A percentile compares a stretch with the other conserved stretches of the same genome.
Conservation (phyloP, 495 filamentous ascomycete species). For the Xylaria flabelliformis region DNA sequence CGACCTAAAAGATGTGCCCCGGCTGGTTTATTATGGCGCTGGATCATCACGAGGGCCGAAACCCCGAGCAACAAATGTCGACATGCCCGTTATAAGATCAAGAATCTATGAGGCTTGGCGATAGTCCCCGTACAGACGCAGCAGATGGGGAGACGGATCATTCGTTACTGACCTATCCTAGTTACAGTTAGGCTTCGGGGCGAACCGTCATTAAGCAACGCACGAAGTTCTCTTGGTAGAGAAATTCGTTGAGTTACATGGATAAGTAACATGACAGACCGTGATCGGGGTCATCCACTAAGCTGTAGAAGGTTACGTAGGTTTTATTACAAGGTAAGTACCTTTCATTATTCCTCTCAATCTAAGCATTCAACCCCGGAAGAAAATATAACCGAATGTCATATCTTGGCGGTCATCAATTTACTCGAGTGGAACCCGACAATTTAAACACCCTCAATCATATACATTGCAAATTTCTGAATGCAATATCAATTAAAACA, state of each 20-base stretch:
- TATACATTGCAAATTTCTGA: conserved; percentile 7
- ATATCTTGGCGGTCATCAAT: not conserved
- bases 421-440: not conserved
- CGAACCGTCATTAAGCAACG: not conserved
- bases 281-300: not conserved
- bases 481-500: conserved; percentile 30
- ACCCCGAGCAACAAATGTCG: not conserved
- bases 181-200: not conserved
- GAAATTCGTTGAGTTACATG: not conserved
- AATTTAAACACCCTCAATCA: not conserved
- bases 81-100: not conserved
- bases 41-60: not conserved
- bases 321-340: not conserved
- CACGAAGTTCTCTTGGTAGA: not conserved
- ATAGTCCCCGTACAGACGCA: not conserved
- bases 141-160: not conserved
- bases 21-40: not conserved
- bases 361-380: not conserved
- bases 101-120: not conserved
- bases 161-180: not conserved
- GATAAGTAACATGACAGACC: not conserved
- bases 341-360: not conserved
- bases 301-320: not conserved
- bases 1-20: not conserved
- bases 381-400: not conserved